Conservation (phyloP, 805 yeast species). For the Torulaspora indica region DNA sequence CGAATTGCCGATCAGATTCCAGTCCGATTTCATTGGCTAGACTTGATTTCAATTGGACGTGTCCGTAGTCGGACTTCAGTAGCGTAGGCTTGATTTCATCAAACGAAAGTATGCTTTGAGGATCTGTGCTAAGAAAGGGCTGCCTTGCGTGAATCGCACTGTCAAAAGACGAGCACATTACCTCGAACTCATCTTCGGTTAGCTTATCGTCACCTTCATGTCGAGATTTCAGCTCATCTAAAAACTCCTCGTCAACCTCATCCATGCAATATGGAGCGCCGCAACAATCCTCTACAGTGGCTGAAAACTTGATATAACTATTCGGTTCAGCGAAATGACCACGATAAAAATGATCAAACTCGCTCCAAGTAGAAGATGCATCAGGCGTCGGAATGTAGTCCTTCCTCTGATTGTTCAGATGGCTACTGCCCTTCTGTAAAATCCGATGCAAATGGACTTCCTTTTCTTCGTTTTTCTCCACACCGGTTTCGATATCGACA, state of each 20-base stretch:
- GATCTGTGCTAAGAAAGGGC: slow-evolving; percentile 84
- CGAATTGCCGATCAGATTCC: slow-evolving; percentile 43
- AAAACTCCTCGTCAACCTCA: slow-evolving; percentile 73
- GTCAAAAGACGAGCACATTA: slow-evolving; percentile 69
- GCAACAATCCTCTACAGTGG: slow-evolving; percentile 91
- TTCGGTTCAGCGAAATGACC: slow-evolving; percentile 68
- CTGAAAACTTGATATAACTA: slow-evolving; percentile 79
- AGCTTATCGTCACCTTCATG: slow-evolving; percentile 35
- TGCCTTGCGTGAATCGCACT: slow-evolving; percentile 70
- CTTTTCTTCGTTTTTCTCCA: slow-evolving; percentile 94
- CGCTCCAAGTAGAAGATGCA: slow-evolving; percentile 79
- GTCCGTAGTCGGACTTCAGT: slow-evolving; percentile 38
- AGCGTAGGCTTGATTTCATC: slow-evolving; percentile 60
- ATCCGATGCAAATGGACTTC: slow-evolving; percentile 94
- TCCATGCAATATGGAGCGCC: slow-evolving; percentile 88
- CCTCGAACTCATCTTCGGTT: slow-evolving; percentile 82
- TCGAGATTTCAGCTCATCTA: slow-evolving; percentile 34
- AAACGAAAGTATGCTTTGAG: slow-evolving; percentile 63
- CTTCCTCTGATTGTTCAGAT: slow-evolving; percentile 41
- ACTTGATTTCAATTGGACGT: slow-evolving; percentile 52
- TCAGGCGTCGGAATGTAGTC: slow-evolving; percentile 92
- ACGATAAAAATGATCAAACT: slow-evolving; percentile 64
- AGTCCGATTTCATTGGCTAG: slow-evolving; percentile 53
- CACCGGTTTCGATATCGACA: slow-evolving; percentile 93
- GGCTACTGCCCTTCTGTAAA: slow-evolving; percentile 51